These are phyloP conservation scores for Fusarium denticulatum DNA, from an alignment of 2,329 filamentous ascomycete genomes.

Conservation along the genomic window DNA sequence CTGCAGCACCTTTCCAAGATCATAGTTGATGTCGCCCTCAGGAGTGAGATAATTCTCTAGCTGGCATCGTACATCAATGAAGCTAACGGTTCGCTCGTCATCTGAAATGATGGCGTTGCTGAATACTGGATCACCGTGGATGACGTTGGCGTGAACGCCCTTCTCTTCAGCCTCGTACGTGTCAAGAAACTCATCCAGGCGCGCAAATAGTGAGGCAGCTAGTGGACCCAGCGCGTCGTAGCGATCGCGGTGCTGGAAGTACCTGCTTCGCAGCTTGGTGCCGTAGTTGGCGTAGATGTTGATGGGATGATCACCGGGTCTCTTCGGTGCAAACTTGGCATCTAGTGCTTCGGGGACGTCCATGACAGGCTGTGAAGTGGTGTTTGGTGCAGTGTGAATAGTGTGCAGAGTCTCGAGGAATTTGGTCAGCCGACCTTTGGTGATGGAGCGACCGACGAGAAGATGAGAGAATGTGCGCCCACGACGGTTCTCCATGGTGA, in stretches of 20 bases:
- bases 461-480: not conserved
- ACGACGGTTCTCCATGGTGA: not conserved
- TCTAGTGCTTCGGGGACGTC: not conserved
- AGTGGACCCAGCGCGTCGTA: not conserved
- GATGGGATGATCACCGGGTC: not conserved
- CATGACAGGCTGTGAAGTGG: not conserved
- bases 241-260: not conserved
- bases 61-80: not conserved
- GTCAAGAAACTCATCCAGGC: not conserved
- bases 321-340: not conserved
- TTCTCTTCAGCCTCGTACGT: not conserved
- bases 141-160: not conserved
- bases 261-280: not conserved
- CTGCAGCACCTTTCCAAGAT: not conserved
- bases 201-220: not conserved
- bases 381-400: not conserved
- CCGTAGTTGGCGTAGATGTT: not conserved
- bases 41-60: not conserved
- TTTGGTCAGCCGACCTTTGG: not conserved
- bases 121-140: not conserved
- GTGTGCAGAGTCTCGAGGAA: not conserved
- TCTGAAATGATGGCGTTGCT: not conserved
- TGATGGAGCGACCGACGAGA: not conserved
- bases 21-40: not conserved
- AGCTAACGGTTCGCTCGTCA: not conserved